Evolutionary conservation across 805 yeast species (phyloP), one percentile per base, ranked within the genome.

Genomic region (Candida suzukii): DNA sequence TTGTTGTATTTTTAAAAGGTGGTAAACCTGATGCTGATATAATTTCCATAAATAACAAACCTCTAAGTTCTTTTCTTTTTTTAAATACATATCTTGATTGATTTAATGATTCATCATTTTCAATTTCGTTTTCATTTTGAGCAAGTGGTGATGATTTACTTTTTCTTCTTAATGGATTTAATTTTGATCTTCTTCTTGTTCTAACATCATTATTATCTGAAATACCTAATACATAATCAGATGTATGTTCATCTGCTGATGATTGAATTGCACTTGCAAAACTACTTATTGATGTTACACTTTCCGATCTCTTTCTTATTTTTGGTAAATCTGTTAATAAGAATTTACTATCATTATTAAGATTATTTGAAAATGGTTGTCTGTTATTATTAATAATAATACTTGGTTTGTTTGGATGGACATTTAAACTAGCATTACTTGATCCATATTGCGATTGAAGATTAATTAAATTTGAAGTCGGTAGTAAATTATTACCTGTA

Each of bases 21-120:
- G 99, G 99, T 29, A 91, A 66, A 43, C 82, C 88, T 2, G 76
- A 64, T 10, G 91, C 88, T 1, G 83, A 75, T 3, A 77, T 72
- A 18, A 91, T 76, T 47, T 90, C 95, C 28, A 91, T 55, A 51
- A 83, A 86, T 4, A 85, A 60, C 8, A 90, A 83, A 2, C 98
- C 99, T 24, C 63, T 56, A 9, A 74, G 70, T 19, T 64, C 60
- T 30, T 70, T 52, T 38, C 60, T 60, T 25, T 63, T 51, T 4
- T 54, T 39, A 11, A 75, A 52, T 33, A 66, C 64, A 46, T 71
- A 74, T 17, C 47, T 38, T 3, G 38, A 27, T 9, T 3, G 29
- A 26, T 5, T 26, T 26, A 11, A n/a, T n/a, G n/a, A n/a, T 26
- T 26, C 29, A 5, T 26, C 29, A 14, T 19, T 10, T 5, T 26